Percentiles rank a stretch among this genome's conserved stretches.
Evolutionary conservation across 208 protist species (phyloP).

Genomic region (Trypanosoma congolense): DNA sequence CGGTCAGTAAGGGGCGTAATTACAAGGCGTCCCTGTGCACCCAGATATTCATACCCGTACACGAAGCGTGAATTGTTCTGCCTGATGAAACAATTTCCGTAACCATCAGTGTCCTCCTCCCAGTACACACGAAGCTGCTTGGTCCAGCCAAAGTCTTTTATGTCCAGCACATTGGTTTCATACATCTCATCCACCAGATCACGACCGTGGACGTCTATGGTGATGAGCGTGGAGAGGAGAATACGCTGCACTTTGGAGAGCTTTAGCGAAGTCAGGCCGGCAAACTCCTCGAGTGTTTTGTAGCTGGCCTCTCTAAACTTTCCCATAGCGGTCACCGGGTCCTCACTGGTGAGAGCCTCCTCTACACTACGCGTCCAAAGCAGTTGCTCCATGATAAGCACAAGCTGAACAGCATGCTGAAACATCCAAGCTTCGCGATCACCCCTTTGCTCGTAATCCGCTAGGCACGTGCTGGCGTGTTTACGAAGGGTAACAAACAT

Average conservation of each 20-base stretch:
- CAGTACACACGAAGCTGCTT: conserved; percentile 97
- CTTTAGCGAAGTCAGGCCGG: conserved; percentile 81
- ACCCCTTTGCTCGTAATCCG: conserved; percentile 79
- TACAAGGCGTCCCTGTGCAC: conserved; percentile 93
- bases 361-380: conserved; percentile 94
- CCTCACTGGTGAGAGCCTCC: conserved; percentile 65
- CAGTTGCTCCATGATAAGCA: conserved; percentile 93
- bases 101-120: conserved; percentile 89
- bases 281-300: conserved; percentile 86
- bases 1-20: conserved; percentile 97
- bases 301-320: conserved; percentile 74
- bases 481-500: conserved; percentile 91
- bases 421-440: conserved; percentile 90
- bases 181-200: conserved; percentile 95
- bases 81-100: conserved; percentile 91
- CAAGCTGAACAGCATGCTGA: conserved; percentile 90
- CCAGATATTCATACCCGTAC: conserved; percentile 98
- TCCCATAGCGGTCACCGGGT: conserved; percentile 72
- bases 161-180: conserved; percentile 71
- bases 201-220: conserved; percentile 96
- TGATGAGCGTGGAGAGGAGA: conserved; percentile 94
- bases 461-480: conserved; percentile 81
- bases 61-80: conserved; percentile 95
- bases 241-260: conserved; percentile 91
- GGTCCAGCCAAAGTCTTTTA: conserved; percentile 95